Evolutionary conservation across 805 yeast genomes (phyloP).

Genomic region (Saccharomyces mikatae): DNA sequence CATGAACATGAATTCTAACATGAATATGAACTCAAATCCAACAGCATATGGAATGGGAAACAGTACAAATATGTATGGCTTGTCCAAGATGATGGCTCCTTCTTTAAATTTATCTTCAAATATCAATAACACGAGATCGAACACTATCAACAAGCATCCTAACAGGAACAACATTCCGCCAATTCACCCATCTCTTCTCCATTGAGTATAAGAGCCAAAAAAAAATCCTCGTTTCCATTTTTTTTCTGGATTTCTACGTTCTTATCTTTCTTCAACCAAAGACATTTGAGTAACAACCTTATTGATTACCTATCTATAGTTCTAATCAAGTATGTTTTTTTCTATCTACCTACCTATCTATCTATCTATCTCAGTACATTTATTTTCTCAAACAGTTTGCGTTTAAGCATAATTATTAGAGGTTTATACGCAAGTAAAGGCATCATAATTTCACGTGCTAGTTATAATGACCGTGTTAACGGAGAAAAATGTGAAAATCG

Average conservation of each 20-base stretch:
- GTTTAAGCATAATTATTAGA: neutral
- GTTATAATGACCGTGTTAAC: neutral
- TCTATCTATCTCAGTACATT: neutral
- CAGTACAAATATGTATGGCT: conserved; percentile 3
- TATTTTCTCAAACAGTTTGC: neutral
- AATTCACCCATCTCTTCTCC: conserved; percentile 16
- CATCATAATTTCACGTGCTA: neutral
- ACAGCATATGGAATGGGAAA: conserved; percentile 3
- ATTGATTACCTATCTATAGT: neutral
- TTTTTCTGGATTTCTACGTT: neutral
- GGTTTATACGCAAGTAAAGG: neutral
- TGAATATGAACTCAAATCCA: conserved; percentile 2
- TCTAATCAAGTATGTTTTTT: neutral
- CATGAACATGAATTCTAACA: neutral
- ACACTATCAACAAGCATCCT: neutral
- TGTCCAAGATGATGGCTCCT: neutral
- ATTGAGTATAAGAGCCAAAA: neutral
- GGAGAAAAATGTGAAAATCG: neutral
- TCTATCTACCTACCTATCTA: neutral
- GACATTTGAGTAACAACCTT: neutral
- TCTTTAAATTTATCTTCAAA: neutral
- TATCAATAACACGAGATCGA: neutral
- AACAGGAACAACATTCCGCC: conserved; percentile 10
- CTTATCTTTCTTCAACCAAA: neutral
- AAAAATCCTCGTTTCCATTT: neutral